Base-by-base conservation (phyloP, 1,284 basidiomycete species). In the Schizophyllum commune region DNA sequence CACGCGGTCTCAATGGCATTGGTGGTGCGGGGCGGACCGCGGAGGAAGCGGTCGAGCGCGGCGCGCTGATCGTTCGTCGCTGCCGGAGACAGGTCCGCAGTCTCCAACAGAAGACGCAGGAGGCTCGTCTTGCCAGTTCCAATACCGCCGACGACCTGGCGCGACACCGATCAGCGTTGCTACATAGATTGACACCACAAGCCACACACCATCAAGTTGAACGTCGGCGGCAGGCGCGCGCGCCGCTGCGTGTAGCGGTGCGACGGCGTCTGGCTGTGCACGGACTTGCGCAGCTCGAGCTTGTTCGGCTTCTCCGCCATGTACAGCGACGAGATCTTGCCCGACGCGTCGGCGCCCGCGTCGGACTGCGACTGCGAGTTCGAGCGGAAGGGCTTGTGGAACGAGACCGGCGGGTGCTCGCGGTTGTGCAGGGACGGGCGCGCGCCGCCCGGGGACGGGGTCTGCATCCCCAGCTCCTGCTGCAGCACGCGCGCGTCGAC, bases 111-210 rank as follows among this genome's bases (percentile, higher is more conserved):
- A 59, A 89, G 76, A 32, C 85, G 82, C 47, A 89, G 76, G 5
- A 89, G 77, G 32, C 86, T 89, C 0, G 86, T 90, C 75, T 92
- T 92, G 58, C 90, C 90, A 1, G 87, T 90, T 59, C 88, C 85
- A 69, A 83, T 83, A n/a, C 82, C 84, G 60, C 90, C 90, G 39
- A 84, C 89, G 58, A 92, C 88, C 89, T 91, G 65, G 54, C 56
- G 27, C 51, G 9, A 62, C 32, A 55, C 27, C 39, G 56, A 34
- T 21, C 19, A 56, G 62, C 47, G 64, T 34, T 51, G 56, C 21
- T 32, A 27, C 27, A 66, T 60, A 58, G 64, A 61, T 58, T 56
- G 65, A 34, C 32, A 60, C 33, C 34, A 58, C 32, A 66, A 62
- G 52, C 9, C 39, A 72, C 79, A 70, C 65, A 91, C 89, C 89